Percentiles rank a stretch among this genome's conserved stretches.
Conservation (phyloP, 352 stramenopile genomes). For the Phytopythium vexans region DNA sequence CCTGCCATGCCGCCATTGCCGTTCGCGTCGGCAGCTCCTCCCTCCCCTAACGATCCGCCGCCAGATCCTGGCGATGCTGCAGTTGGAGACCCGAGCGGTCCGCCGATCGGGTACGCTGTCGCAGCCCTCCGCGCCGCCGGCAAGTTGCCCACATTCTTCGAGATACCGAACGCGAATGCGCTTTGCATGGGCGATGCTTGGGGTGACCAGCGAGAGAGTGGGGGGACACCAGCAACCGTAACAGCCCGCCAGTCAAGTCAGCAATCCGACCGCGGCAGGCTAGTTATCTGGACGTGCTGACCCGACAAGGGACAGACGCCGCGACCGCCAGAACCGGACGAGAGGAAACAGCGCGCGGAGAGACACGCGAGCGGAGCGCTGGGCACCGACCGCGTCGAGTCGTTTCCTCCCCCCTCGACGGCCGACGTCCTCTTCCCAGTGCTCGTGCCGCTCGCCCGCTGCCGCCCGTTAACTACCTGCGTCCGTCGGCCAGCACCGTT, state of each 20-base stretch:
- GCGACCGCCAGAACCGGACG: no score
- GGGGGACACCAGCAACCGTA: no score
- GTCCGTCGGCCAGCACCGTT: no score
- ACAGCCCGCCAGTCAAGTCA: neutral
- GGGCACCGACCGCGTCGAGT: no score
- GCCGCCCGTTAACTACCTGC: no score
- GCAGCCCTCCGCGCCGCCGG: slow-evolving; percentile 51
- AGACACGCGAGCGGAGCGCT: no score
- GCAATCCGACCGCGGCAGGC: neutral
- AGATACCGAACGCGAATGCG: slow-evolving; percentile 46
- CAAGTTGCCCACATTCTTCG: slow-evolving; percentile 65
- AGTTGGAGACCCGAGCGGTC: slow-evolving; percentile 31
- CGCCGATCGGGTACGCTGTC: slow-evolving; percentile 56
- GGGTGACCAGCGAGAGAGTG: neutral
- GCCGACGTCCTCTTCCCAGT: no score
- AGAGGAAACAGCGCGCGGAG: no score
- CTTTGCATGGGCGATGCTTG: slow-evolving; percentile 38
- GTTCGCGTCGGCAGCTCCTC: neutral
- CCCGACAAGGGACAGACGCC: no score
- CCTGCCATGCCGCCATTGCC: neutral
- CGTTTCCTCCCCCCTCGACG: no score
- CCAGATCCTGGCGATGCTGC: slow-evolving; percentile 15
- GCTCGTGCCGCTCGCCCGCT: no score
- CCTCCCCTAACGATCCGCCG: slow-evolving; percentile 13
- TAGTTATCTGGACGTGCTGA: no score